phyloP scores from a whole-genome alignment of 257 asterid species.

The Eucommia ulmoides region DNA sequence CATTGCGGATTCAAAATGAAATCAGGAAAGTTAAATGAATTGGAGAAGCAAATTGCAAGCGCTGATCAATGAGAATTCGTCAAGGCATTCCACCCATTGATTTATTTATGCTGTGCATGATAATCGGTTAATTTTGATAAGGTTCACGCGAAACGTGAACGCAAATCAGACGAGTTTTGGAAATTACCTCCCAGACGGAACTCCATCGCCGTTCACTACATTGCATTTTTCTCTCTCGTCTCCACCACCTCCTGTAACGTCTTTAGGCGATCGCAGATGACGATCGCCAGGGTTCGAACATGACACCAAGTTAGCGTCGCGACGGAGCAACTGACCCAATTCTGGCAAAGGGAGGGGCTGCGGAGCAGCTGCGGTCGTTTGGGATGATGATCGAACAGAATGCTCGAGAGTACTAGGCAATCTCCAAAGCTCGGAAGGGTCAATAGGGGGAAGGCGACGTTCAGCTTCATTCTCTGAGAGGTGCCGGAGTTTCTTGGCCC shows the following conservation, averaged over 20 bases:
- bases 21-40: too few relatives aligned
- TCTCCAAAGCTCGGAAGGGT: not conserved
- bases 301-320: not conserved
- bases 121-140: too few relatives aligned
- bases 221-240: not conserved
- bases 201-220: too few relatives aligned
- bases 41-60: too few relatives aligned
- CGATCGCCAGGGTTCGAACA: not conserved
- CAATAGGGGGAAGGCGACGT: not conserved
- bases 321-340: not conserved
- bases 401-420: not conserved
- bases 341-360: not conserved
- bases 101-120: too few relatives aligned
- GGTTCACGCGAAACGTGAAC: not conserved
- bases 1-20: too few relatives aligned
- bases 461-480: too few relatives aligned
- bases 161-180: not conserved
- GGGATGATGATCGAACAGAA: not conserved
- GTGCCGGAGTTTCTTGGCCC: too few relatives aligned
- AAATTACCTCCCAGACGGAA: not conserved
- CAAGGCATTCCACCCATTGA: too few relatives aligned
- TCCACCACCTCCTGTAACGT: not conserved
- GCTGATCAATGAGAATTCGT: too few relatives aligned
- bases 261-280: not conserved
- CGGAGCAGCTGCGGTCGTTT: not conserved